Evolutionary conservation across 192 early-diverging fungal genomes (phyloP).

Genomic region (Entomortierella beljakovae): DNA sequence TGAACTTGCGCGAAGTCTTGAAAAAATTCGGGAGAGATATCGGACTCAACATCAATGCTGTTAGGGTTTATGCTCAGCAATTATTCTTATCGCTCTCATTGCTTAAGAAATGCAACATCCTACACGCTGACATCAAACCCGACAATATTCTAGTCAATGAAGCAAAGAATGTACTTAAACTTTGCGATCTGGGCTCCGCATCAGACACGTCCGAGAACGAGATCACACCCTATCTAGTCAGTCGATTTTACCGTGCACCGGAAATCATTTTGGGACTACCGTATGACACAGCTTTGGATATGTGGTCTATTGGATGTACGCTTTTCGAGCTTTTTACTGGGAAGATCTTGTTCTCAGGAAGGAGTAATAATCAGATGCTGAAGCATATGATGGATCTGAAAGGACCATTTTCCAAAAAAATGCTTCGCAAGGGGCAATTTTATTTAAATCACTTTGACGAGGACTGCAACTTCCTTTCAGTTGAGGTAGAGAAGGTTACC

Average conservation of each 20-base stretch:
- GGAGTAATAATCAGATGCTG: conserved; percentile 97
- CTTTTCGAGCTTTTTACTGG: conserved; percentile 97
- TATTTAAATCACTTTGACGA: conserved; percentile 90
- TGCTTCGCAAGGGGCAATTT: conserved; percentile 88
- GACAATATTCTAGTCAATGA: conserved; percentile 96
- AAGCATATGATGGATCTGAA: conserved; percentile 93
- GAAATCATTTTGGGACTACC: conserved; percentile 95
- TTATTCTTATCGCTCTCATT: conserved; percentile 87
- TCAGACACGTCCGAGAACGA: conserved; percentile 90
- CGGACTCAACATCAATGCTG: conserved; percentile 93
- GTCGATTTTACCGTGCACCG: conserved; percentile 95
- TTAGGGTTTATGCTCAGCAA: conserved; percentile 91
- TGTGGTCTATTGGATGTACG: conserved; percentile 96
- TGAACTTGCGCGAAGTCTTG: conserved; percentile 93
- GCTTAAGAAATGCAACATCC: conserved; percentile 81
- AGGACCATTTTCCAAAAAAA: conserved; percentile 86
- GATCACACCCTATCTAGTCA: conserved; percentile 96
- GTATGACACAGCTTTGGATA: conserved; percentile 90
- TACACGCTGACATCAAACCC: conserved; percentile 98
- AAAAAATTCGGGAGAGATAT: conserved; percentile 96
- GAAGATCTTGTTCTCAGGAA: conserved; percentile 93
- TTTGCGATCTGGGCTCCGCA: conserved; percentile 96
- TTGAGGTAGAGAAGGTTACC: conserved; percentile 72
- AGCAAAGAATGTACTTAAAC: conserved; percentile 81
- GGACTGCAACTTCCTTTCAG: conserved; percentile 71